These are phyloP conservation scores for Vitis hybrid DNA, from an alignment of 177 flowering plant genomes.

Conservation along the genomic window DNA sequence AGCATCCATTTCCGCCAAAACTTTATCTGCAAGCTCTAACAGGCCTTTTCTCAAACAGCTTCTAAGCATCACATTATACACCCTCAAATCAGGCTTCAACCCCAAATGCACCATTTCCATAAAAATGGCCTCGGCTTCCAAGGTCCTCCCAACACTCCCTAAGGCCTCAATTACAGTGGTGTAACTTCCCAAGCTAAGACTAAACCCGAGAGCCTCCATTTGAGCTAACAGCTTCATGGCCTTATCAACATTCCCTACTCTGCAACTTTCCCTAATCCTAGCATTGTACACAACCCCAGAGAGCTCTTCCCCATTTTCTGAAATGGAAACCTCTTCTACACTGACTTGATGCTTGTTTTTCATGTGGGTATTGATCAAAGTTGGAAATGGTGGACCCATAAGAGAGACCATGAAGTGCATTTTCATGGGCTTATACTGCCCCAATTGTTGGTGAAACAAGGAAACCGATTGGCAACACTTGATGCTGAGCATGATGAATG, in stretches of 20 bases:
- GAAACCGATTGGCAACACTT: too few relatives aligned
- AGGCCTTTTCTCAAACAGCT: constrained; percentile 68
- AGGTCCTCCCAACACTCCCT: constrained; percentile 59
- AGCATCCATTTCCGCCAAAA: constrained; percentile 43
- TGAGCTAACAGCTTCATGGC: constrained; percentile 52
- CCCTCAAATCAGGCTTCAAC: constrained; percentile 25
- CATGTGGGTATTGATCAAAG: too few relatives aligned
- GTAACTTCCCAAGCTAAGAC: constrained; percentile 37
- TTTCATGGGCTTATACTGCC: too few relatives aligned
- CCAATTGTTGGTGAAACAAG: too few relatives aligned
- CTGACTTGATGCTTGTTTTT: too few relatives aligned
- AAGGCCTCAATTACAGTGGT: constrained; percentile 49
- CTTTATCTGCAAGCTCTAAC: constrained; percentile 37
- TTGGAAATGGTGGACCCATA: too few relatives aligned
- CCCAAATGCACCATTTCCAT: constrained; percentile 53
- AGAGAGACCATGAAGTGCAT: too few relatives aligned
- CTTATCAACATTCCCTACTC: constrained; percentile 39
- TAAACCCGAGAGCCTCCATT: constrained; percentile 66
- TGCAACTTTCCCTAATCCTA: constrained; percentile 39
- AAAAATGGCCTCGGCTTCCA: constrained; percentile 72
- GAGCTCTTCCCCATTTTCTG: constrained; percentile 31
- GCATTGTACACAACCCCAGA: constrained; percentile 41
- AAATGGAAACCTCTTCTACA: neutral
- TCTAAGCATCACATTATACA: constrained; percentile 54
- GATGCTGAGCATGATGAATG: too few relatives aligned